Evolutionary conservation across 495 filamentous ascomycete genomes (phyloP).

Genomic region (Tuber magnatum): DNA sequence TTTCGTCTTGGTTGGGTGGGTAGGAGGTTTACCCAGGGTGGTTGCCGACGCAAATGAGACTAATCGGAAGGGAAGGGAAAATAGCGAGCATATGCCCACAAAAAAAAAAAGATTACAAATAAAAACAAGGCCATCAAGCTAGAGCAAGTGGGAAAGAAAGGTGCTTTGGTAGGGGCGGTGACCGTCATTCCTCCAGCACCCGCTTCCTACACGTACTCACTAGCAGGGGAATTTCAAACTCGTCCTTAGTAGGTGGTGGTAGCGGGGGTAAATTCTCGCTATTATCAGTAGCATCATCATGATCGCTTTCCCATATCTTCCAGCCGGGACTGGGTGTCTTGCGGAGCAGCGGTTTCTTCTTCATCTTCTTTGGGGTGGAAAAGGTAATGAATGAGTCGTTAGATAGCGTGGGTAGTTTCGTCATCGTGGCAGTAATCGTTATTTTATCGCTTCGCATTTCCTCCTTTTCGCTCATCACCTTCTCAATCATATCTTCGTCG

Average conservation of each 20-base stretch:
- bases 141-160: not conserved
- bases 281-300: conserved; percentile 12
- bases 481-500: conserved; percentile 2
- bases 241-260: not conserved
- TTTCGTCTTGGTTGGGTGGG: not conserved
- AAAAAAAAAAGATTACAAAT: not conserved
- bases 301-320: conserved; percentile 22
- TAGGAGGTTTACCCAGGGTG: not conserved
- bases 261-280: conserved; percentile 1
- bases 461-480: not conserved
- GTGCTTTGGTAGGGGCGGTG: not conserved
- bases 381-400: conserved; percentile 25
- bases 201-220: not conserved
- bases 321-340: conserved; percentile 15
- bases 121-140: not conserved
- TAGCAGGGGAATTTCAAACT: not conserved
- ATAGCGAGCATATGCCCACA: not conserved
- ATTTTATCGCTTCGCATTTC: not conserved
- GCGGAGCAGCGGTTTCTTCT: conserved; percentile 8
- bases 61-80: not conserved
- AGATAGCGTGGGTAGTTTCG: conserved; percentile 20
- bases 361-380: conserved; percentile 25
- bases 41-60: not conserved
- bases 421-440: not conserved
- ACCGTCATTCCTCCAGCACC: not conserved